Evolutionary conservation across 495 filamentous ascomycete genomes (phyloP), one percentile per base, ranked within the genome.

Genomic region (Talaromyces ruber): DNA sequence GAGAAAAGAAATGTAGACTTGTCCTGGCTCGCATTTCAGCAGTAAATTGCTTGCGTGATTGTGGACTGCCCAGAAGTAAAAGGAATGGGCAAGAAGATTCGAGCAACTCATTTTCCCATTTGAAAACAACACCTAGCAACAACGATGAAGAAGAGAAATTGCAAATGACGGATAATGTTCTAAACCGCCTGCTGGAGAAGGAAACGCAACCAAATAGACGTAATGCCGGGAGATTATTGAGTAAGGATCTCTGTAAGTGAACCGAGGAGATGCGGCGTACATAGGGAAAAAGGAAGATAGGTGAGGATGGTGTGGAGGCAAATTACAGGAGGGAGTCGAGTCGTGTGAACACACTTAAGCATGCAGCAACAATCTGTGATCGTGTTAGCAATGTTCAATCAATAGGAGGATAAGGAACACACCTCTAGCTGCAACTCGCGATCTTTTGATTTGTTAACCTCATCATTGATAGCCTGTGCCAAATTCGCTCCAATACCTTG

Each of bases 351-450:
- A 98, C 93, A 78, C 88, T 96, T 74, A 98, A 81, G 75, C 93
- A 96, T 63, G 93, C 93, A 54, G 93, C 92, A 58, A 98, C 90
- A 68, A 98, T 83, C 88, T 89, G 68, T 51, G 45, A 25, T 14
- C 62, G 43, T n/a, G 63, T 74, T 64, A 76, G 72, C 61, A 64
- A 43, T 51, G 34, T 2, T 45, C 3, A 30, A 32, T 47, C 45
- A 57, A 14, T 28, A 64, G 12, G 24, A 26, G 43, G 24, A 30
- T 37, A 26, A 32, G 7, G n/a, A 62, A 70, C 82, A 65, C 80
- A 86, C 94, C 84, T 98, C 94, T 67, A 98, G 79, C 69, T 98
- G 94, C 64, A 98, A 81, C 68, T 98, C 94, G 74, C 88, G 94
- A 60, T 97, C 93, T 76, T 90, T 93, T 64, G 78, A 82, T 64